phyloP scores from a whole-genome alignment of 495 filamentous ascomycete genomes.

The Daldinia caldariorum region DNA sequence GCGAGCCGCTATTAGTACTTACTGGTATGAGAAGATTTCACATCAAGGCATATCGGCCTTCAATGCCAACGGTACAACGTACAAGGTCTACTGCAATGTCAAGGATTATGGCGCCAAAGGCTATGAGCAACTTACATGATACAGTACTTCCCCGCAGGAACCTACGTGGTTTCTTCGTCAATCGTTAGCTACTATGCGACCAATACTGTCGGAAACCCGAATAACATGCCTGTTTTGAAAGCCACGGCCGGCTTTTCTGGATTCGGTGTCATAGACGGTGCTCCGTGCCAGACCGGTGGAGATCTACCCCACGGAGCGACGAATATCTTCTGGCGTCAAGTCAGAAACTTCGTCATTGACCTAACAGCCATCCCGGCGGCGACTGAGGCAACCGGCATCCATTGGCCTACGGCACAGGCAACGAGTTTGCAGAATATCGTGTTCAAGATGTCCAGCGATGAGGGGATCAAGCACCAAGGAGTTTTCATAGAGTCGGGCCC shows the following conservation, averaged over 20 bases:
- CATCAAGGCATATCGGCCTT: conserved; percentile 60
- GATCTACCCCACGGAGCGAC: conserved; percentile 59
- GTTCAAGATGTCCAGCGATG: conserved; percentile 68
- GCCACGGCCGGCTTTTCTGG: conserved; percentile 68
- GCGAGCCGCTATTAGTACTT: conserved; percentile 40
- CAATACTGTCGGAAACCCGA: conserved; percentile 75
- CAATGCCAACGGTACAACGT: conserved; percentile 48
- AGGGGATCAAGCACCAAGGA: conserved; percentile 73
- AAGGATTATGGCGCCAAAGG: conserved; percentile 66
- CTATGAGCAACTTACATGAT: conserved; percentile 31
- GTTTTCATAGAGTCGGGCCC: conserved; percentile 80
- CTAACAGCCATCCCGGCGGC: conserved; percentile 65
- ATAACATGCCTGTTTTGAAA: conserved; percentile 69
- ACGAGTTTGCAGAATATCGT: conserved; percentile 78
- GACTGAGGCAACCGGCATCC: conserved; percentile 70
- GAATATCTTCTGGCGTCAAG: conserved; percentile 80
- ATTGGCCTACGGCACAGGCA: conserved; percentile 82
- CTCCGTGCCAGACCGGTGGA: conserved; percentile 53
- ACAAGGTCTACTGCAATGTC: conserved; percentile 67
- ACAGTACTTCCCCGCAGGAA: conserved; percentile 82
- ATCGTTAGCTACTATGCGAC: conserved; percentile 74
- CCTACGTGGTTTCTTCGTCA: conserved; percentile 72
- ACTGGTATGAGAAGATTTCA: conserved; percentile 59
- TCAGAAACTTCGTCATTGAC: conserved; percentile 79
- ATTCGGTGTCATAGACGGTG: conserved; percentile 70